Percentiles rank a stretch among this genome's conserved stretches.
phyloP scores from a whole-genome alignment of 371 early-diverging fungal species.

The Chytridium lagenaria region DNA sequence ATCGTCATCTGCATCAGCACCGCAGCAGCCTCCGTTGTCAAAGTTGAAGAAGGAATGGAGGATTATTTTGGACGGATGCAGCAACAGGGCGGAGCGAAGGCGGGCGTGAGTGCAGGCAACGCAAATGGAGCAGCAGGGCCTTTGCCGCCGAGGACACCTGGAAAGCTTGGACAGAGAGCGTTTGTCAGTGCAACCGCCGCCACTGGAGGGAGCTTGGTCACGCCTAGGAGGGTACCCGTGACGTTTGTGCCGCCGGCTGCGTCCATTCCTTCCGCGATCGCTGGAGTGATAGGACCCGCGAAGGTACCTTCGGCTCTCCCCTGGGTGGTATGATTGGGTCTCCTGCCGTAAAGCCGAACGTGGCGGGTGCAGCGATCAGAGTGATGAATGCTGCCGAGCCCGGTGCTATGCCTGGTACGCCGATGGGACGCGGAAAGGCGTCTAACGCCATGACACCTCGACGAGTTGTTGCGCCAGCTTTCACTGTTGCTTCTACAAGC shows the following conservation, averaged over 20 bases:
- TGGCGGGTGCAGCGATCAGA: background rate
- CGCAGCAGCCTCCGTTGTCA: background rate
- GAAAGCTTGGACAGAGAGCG: background rate
- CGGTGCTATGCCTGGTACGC: background rate
- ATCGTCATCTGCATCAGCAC: too few species aligned
- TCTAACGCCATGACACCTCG: background rate
- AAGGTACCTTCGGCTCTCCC: too few species aligned
- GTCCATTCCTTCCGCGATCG: background rate
- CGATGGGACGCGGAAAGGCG: background rate
- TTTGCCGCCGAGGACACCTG: background rate
- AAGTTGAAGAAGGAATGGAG: slow-evolving; percentile 3
- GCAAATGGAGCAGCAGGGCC: background rate
- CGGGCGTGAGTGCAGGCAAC: too few species aligned
- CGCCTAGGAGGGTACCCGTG: background rate
- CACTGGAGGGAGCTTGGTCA: background rate
- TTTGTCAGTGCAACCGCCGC: background rate
- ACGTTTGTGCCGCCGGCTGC: background rate
- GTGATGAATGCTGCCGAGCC: background rate
- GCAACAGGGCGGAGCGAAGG: background rate
- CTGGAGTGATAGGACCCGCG: background rate
- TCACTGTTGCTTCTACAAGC: too few species aligned
- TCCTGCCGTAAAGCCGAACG: too few species aligned
- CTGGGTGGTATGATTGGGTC: too few species aligned
- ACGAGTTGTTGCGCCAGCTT: background rate
- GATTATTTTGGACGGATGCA: slow-evolving; percentile 16